Evolutionary conservation across 2,329 filamentous ascomycete species (phyloP).

Genomic region (Colletotrichum plurivorum): DNA sequence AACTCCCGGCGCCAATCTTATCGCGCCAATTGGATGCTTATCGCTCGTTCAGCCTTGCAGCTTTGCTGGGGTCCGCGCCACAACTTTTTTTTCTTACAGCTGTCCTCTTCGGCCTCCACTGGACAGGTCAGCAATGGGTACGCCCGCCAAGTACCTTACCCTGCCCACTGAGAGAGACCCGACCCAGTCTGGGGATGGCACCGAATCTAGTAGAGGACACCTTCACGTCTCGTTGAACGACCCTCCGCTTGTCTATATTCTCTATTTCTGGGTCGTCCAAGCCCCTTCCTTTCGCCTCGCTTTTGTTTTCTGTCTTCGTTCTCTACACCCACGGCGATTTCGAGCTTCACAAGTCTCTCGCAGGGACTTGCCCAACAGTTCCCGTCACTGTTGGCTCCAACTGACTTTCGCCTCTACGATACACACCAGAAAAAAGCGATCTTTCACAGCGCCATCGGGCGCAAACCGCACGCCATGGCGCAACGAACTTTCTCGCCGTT

Average conservation of each 20-base stretch:
- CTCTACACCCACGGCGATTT: background rate
- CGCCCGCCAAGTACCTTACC: conserved; percentile 14
- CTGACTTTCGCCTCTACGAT: conserved; percentile 12
- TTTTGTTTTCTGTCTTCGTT: conserved; percentile 8
- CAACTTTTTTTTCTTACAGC: conserved; percentile 37
- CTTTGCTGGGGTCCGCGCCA: conserved; percentile 11
- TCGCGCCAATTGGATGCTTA: conserved; percentile 36
- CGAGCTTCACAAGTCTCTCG: conserved; percentile 26
- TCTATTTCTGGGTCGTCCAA: conserved; percentile 28
- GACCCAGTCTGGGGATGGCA: conserved; percentile 34
- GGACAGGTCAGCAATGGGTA: conserved; percentile 35
- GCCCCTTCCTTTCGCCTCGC: conserved; percentile 14
- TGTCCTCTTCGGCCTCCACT: conserved; percentile 36
- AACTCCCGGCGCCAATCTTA: conserved; percentile 32
- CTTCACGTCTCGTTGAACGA: conserved; percentile 33
- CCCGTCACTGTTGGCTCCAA: conserved; percentile 16
- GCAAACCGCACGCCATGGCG: conserved; percentile 49
- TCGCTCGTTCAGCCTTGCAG: conserved; percentile 34
- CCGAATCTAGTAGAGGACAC: conserved; percentile 39
- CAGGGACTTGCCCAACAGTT: conserved; percentile 28
- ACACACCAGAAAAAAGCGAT: conserved; percentile 7
- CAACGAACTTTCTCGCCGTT: conserved; percentile 52
- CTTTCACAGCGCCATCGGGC: conserved; percentile 38
- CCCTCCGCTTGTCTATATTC: conserved; percentile 25
- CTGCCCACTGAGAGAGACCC: conserved; percentile 10